Base-by-base conservation (phyloP, 169 alveolate species). In the Plasmodium billcollinsi region DNA sequence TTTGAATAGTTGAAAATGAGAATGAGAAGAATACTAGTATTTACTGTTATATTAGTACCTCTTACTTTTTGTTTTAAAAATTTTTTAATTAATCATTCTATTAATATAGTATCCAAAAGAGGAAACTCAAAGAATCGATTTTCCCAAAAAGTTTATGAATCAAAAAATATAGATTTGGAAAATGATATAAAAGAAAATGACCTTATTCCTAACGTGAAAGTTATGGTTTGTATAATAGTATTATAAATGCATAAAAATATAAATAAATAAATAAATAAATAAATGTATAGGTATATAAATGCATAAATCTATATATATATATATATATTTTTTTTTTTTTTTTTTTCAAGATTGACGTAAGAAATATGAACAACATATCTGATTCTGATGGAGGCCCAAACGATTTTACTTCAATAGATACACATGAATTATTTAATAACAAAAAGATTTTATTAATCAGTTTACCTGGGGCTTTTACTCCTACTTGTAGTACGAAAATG, bases 391-490 rank as follows among this genome's bases (percentile, higher is more conserved):
- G 74, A 26, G 24, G 33, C 39, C 74, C 69, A 5, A 21, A 83
- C 26, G 70, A 56, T 14, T 83, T 83, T 63, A 67, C 26, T 18
- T 21, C 73, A 15, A 56, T 83, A 43, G 67, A 83, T 26, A 83
- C 91, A 3, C 91, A 83, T 63, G 85, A 83, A 49, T 50, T 90
- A 50, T 93, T 93, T 91, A 45, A 62, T 49, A 86, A 76, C 56
- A 88, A 88, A 43, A 75, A 91, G 26, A 93, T 93, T 26, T 73
- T 93, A 21, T 39, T 93, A 61, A 88, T 93, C 45, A 63, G 93
- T 24, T 73, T 93, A 3, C 96, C 96, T 5, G 96, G 96, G 20
- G 94, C 96, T 6, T 93, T 93, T 90, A 93, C 96, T 39, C 96
- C 96, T 12, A 88, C 94, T n/a, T 93, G 96, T 69, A 70, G 93